These are phyloP conservation scores for Lanmaoa pseudosensibilis DNA, from an alignment of 768 basidiomycete species.

Conservation along the genomic window DNA sequence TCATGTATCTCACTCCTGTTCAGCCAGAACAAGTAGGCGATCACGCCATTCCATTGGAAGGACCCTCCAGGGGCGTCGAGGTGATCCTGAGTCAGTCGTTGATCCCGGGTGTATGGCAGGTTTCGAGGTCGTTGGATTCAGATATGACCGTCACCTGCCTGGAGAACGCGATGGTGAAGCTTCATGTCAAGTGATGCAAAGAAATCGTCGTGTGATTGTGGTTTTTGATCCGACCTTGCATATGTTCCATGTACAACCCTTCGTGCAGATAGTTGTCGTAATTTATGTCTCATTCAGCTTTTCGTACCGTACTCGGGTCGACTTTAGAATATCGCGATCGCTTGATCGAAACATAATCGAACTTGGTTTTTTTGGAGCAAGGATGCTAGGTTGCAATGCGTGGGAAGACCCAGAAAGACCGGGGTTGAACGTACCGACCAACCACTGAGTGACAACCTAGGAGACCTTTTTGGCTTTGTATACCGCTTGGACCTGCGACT, in stretches of 20 bases:
- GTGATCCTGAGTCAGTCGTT: conserved; percentile 45
- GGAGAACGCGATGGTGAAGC: conserved; percentile 27
- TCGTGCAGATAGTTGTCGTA: conserved; percentile 2
- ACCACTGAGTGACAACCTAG: neutral
- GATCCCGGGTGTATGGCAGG: conserved; percentile 29
- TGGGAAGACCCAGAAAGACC: conserved; percentile 4
- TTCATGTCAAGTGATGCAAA: conserved; percentile 20
- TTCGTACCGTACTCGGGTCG: conserved; percentile 1
- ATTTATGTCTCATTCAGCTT: neutral
- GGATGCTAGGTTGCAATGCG: neutral
- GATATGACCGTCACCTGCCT: conserved; percentile 11
- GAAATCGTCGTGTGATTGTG: neutral
- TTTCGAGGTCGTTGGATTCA: conserved; percentile 18
- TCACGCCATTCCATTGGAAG: conserved; percentile 51
- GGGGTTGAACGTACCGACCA: neutral
- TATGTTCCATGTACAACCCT: conserved; percentile 3
- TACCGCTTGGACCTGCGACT: neutral
- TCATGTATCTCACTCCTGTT: conserved; percentile 43
- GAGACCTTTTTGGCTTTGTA: neutral
- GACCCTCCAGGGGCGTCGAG: conserved; percentile 41
- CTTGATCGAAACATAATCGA: too few species aligned
- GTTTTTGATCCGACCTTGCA: neutral
- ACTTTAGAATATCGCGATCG: too few species aligned
- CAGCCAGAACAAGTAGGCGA: conserved; percentile 42
- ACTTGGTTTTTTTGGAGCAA: neutral